Evolutionary conservation across 257 asterid species (phyloP), one percentile per base, ranked within the genome.

Genomic region (Nicotiana knightiana): DNA sequence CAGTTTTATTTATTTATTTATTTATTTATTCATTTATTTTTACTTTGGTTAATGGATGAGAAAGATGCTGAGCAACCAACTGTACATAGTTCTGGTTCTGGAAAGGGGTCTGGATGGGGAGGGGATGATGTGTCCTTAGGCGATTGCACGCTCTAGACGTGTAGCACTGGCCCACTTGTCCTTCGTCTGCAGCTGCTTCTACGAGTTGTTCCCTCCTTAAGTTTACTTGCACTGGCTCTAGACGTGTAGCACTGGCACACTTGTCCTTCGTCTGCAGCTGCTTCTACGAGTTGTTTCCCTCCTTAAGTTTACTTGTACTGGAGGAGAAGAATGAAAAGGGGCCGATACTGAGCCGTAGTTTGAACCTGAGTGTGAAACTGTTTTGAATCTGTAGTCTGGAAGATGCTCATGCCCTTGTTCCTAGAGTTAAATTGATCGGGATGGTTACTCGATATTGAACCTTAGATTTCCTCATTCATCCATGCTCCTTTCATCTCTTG

Each of bases 311-410:
- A 13, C 79, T 46, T 24, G 37, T 48, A 46, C 43, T 11, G 5
- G 26, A 48, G 24, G 79, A 73, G 43, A 73, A 73, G 79, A 73
- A 48, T 48, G 61, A 48, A 73, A 57, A 73, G 62, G 79, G 24
- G 33, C 15, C 15, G 51, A 9, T 43, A 8, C 10, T 43, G 51
- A 43, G 12, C 12, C 12, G 2, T 43, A 43, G 51, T 9, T 43
- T 43, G 16, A 73, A 21, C 12, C 21, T 3, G 59, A 5, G 62
- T 48, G 26, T 9, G 9, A 73, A 68, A 5, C 3, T 10, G 57
- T 68, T 68, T 70, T 70, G 6, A n/a, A 21, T n/a, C 32, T 5
- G 78, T 11, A 70, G 59, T 43, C 3, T 21, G 58, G 35, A 43
- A 43, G 58, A 43, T 43, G 59, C 9, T 28, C 48, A 6, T 43